Percentiles rank a stretch among this genome's conserved stretches.
Evolutionary conservation across 306 rosid genomes (phyloP).

Genomic region (Casuarina equisetifolia): DNA sequence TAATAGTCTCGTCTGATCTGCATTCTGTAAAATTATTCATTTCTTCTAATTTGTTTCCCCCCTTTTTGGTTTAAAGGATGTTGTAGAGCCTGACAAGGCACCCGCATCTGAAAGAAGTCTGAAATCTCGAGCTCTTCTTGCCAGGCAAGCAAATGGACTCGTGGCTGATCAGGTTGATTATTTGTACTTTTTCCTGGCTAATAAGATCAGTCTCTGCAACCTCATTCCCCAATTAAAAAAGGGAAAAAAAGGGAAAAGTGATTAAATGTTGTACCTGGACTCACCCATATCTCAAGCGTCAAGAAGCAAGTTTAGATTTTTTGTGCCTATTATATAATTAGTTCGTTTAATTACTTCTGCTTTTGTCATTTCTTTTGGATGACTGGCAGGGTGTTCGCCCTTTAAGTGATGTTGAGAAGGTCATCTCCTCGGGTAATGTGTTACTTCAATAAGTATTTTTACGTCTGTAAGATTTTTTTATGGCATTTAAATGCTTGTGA

Average conservation of each 20-base stretch:
- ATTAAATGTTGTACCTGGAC: neutral
- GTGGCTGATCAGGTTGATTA: conserved; percentile 75
- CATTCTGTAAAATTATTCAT: conserved; percentile 9
- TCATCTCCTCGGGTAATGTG: conserved; percentile 61
- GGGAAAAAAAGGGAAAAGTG: too few relatives aligned
- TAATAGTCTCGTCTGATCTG: conserved; percentile 20
- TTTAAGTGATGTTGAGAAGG: conserved; percentile 65
- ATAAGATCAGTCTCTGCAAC: too few relatives aligned
- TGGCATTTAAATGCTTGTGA: neutral
- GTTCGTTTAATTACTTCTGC: conserved; percentile 17
- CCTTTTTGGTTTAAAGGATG: conserved; percentile 52
- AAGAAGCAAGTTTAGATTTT: neutral
- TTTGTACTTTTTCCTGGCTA: neutral
- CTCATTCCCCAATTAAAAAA: too few relatives aligned
- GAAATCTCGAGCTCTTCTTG: conserved; percentile 69
- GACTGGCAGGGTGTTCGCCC: conserved; percentile 67
- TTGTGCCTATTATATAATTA: neutral
- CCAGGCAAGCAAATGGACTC: conserved; percentile 86
- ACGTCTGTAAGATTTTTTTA: neutral
- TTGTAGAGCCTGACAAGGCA: conserved; percentile 72
- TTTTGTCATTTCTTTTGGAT: conserved; percentile 24
- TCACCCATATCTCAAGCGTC: neutral
- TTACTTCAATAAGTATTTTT: conserved; percentile 4
- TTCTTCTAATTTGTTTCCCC: neutral
- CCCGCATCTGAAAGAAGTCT: conserved; percentile 75